Evolutionary conservation across 768 basidiomycete genomes (phyloP).

Genomic region (Lactarius vividus): DNA sequence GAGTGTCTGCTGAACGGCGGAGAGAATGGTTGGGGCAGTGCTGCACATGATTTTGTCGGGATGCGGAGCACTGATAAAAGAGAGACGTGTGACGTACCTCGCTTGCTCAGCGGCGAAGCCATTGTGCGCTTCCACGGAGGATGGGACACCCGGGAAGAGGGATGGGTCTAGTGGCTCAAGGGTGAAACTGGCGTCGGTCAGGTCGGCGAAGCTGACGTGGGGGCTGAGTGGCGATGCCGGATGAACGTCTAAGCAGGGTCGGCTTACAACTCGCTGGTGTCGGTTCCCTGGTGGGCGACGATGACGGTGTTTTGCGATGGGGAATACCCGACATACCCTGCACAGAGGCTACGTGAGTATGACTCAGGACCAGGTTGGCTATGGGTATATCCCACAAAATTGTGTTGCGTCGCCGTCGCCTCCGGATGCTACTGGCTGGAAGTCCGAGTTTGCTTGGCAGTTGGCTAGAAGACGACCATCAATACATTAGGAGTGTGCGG

Average conservation of each 20-base stretch:
- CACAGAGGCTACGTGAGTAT: not conserved
- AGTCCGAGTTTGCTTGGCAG: constrained; percentile 48
- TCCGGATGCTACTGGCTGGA: constrained; percentile 47
- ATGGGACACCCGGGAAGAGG: constrained; percentile 51
- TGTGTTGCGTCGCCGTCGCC: constrained; percentile 44
- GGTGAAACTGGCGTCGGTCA: constrained; percentile 45
- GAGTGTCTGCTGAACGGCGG: not conserved
- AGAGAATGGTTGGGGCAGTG: constrained; percentile 4
- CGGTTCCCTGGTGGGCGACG: constrained; percentile 41
- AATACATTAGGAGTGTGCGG: not conserved
- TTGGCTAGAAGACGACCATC: constrained; percentile 34
- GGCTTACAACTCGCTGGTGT: constrained; percentile 35
- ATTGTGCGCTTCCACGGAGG: constrained; percentile 42
- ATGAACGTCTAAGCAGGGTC: too few species aligned
- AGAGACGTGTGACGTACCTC: constrained; percentile 35
- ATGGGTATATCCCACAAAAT: constrained; percentile 37
- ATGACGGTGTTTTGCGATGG: constrained; percentile 38
- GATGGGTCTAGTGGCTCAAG: constrained; percentile 36
- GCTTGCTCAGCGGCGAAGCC: constrained; percentile 50
- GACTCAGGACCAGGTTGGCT: not conserved
- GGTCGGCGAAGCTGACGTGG: constrained; percentile 34
- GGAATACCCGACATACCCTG: constrained; percentile 57
- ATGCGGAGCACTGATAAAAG: not conserved
- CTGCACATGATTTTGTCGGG: not conserved
- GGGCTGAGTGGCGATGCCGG: not conserved